Percentiles rank a stretch among this genome's conserved stretches.
phyloP scores from a whole-genome alignment of 352 stramenopile genomes.

The Sclerospora graminicola region DNA sequence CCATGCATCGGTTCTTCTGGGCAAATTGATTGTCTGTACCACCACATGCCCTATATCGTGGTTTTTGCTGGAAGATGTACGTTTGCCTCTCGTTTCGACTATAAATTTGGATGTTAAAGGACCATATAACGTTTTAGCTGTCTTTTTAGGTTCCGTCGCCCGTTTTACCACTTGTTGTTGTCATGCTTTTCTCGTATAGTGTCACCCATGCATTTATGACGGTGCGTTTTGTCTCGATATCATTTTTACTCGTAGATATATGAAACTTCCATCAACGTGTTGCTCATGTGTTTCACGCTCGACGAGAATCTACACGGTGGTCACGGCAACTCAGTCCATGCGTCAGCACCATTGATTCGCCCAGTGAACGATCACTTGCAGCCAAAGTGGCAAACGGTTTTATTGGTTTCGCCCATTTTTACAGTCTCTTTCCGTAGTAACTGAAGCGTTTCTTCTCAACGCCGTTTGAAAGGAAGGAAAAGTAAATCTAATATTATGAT shows the following conservation, averaged over 20 bases:
- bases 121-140: no score
- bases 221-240: constrained; percentile 20
- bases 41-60: constrained; percentile 55
- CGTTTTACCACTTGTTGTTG: constrained; percentile 48
- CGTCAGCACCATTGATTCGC: constrained; percentile 48
- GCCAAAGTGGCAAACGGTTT: constrained; percentile 71
- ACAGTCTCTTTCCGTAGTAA: no score
- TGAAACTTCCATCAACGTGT: constrained; percentile 78
- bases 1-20: constrained; percentile 53
- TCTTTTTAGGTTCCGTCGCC: constrained; percentile 35
- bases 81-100: no score
- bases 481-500: no score
- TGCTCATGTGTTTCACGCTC: constrained; percentile 79
- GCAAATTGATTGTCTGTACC: constrained; percentile 69
- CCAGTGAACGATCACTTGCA: constrained; percentile 77
- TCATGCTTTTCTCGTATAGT: constrained; percentile 66
- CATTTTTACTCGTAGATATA: constrained; percentile 39
- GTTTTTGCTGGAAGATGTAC: constrained; percentile 61
- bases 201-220: constrained; percentile 78
- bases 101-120: no score
- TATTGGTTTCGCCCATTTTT: constrained; percentile 26
- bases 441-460: no score
- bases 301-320: constrained; percentile 78
- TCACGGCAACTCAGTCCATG: constrained; percentile 53
- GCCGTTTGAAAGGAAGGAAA: no score